Evolutionary conservation across 2,329 filamentous ascomycete species (phyloP), one percentile per base, ranked within the genome.

Genomic region (Aureobasidium sp.): DNA sequence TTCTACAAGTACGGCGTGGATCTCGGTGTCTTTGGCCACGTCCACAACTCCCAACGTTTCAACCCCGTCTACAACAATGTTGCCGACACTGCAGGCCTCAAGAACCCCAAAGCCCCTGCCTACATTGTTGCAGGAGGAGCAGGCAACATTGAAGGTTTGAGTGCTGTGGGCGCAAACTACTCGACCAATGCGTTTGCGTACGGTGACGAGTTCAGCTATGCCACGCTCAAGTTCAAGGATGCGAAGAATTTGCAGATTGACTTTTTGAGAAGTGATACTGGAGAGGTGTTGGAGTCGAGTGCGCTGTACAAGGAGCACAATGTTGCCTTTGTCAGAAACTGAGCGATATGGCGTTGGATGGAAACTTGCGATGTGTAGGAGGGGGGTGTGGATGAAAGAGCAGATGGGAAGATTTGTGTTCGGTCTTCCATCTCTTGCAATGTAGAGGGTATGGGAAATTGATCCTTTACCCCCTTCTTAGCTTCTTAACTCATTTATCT

Each of bases 1-100:
- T 68, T 84, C 7, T 81, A 82, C 69, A 74, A 76, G 55, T 82
- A 83, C 67, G 81, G 80, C 29, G 81, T 84, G 21, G 82, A 84
- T 63, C 68, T 84, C 4, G 81, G 70, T 27, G 71, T 84, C 7
- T 81, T 83, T 64, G 82, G 81, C 1, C 81, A 84, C 65, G 79
- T 82, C 15, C 81, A 84, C 69, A 83, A 82, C 69, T 78, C 79
- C 27, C 80, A 84, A 70, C 77, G 82, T 1, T 81, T 82, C 64
- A 62, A 73, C 66, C 79, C 71, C 21, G 45, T 72, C 9, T 65
- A 66, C 61, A 66, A 69, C 43, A 53, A 60, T 8, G 60, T 60
- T 11, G 64, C 61, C 1, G 68, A 83, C 67, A 8, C 79, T 63
- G 63, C 79, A 60, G 64, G 68, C 1, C 73, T 81, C 65, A 71